Conservation (phyloP, 1,139 yeast species). For the Scheffersomyces titani region DNA sequence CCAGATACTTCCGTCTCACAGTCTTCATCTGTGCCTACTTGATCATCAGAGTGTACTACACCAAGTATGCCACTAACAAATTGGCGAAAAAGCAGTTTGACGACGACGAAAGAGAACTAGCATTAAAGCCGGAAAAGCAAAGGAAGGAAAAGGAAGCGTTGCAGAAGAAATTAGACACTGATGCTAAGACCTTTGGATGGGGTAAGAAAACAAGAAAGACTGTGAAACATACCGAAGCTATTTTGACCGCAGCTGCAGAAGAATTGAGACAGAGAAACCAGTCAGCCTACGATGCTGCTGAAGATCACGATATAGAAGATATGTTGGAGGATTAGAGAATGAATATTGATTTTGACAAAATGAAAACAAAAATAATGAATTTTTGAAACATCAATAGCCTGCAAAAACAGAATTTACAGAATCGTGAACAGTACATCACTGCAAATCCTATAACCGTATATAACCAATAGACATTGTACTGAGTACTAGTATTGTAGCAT, state of each 20-base stretch:
- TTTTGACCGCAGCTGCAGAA: conserved; percentile 49
- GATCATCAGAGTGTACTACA: conserved; percentile 37
- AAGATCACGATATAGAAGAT: conserved; percentile 67
- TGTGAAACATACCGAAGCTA: conserved; percentile 54
- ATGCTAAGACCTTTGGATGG: conserved; percentile 68
- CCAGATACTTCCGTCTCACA: conserved; percentile 40
- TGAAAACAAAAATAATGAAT: background rate
- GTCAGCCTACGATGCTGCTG: conserved; percentile 53
- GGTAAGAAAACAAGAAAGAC: conserved; percentile 69
- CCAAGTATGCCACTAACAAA: conserved; percentile 47
- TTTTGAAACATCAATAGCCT: background rate
- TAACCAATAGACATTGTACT: background rate
- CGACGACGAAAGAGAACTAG: conserved; percentile 46
- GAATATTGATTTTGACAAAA: background rate
- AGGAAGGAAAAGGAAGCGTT: conserved; percentile 29
- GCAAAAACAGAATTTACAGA: background rate
- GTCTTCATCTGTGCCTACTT: conserved; percentile 39
- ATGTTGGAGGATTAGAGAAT: conserved; percentile 52
- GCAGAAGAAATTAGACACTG: conserved; percentile 32
- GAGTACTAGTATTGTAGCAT: background rate
- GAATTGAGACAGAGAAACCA: conserved; percentile 47
- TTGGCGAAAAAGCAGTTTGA: conserved; percentile 54
- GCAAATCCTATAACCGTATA: background rate
- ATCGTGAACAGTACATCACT: background rate
- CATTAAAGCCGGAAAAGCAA: conserved; percentile 33